Conservation (phyloP, 2,329 filamentous ascomycete species). For the Thermochaetoides dissita region DNA sequence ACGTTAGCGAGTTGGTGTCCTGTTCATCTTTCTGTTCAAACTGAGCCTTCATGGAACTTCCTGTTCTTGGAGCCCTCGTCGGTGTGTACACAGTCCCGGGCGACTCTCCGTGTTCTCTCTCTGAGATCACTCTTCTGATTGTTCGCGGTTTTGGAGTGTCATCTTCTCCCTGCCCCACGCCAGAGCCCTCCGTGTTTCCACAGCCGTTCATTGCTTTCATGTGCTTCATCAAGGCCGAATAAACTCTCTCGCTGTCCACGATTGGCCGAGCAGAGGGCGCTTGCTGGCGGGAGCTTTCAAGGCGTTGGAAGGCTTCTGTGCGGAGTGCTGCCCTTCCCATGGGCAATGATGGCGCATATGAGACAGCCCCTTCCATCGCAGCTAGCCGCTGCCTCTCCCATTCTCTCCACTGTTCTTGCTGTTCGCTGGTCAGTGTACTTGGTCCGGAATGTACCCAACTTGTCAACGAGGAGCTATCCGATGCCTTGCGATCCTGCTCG, state of each 20-base stretch:
- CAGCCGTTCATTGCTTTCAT: constrained; percentile 27
- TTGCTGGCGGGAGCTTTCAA: constrained; percentile 5
- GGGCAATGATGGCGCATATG: constrained; percentile 28
- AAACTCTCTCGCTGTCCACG: constrained; percentile 45
- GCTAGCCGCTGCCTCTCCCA: constrained; percentile 46
- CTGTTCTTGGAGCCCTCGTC: constrained; percentile 3
- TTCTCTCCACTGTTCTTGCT: constrained; percentile 24
- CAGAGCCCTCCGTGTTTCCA: constrained; percentile 9
- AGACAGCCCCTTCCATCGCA: constrained; percentile 45
- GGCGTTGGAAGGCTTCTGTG: constrained; percentile 16
- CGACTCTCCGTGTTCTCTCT: background rate
- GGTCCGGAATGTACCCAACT: constrained; percentile 57
- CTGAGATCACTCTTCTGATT: constrained; percentile 5
- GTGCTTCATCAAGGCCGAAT: constrained; percentile 49
- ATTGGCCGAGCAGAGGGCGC: constrained; percentile 15
- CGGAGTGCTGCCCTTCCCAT: constrained; percentile 16
- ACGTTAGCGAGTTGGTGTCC: background rate
- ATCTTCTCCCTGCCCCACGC: too few relatives aligned
- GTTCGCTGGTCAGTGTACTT: constrained; percentile 36
- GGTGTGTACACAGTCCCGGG: constrained; percentile 2
- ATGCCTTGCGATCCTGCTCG: constrained; percentile 22
- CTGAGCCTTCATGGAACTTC: background rate
- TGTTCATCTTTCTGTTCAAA: too few relatives aligned
- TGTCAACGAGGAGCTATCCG: constrained; percentile 48
- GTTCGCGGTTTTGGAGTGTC: constrained; percentile 5